Evolutionary conservation across 768 basidiomycete genomes (phyloP), one percentile per base, ranked within the genome.

Genomic region (Boletales sp.): DNA sequence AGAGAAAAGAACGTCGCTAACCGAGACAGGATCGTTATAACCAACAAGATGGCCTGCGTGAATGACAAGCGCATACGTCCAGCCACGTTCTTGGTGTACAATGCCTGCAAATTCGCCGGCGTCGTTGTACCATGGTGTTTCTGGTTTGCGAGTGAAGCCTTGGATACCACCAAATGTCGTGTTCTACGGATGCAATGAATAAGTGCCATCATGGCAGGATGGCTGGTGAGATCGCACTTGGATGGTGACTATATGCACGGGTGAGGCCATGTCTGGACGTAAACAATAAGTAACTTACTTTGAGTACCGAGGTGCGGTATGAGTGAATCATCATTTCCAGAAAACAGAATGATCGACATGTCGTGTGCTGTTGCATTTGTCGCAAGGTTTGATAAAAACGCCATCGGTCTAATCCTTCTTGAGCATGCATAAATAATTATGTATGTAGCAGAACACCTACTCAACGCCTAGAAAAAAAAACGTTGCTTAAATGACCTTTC

Each of bases 121-220:
- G 46, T 86, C 83, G 44, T 82, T 80, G 47, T 66, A 69, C 84
- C 86, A 89, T 0, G 81, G 77, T 0, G 87, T 88, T 3, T 81
- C 76, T 0, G 87, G 87, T 50, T 76, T 74, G 41, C 79, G 73
- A 4, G 83, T 81, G 63, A 90, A 90, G 4, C 87, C 87, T 65
- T 81, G 84, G 38, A 83, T 81, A 7, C 85, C 87, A 21, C 85
- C 86, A 55, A 88, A 90, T 0, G 87, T 87, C 21, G 86, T 87
- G 57, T 90, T 90, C 83, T 87, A 44, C 0, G 39, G 31, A 44
- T 38, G 15, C 0, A 15, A 42, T 19, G 5, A 31, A 32, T 56
- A 32, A 48, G 51, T 43, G 15, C 32, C 5, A 31, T 19, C 15
- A n/a, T 28, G 14, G 17, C 4, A 11, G 31, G 33, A 31, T 13